Conservation (phyloP, 257 asterid genomes). For the Lycium barbarum region DNA sequence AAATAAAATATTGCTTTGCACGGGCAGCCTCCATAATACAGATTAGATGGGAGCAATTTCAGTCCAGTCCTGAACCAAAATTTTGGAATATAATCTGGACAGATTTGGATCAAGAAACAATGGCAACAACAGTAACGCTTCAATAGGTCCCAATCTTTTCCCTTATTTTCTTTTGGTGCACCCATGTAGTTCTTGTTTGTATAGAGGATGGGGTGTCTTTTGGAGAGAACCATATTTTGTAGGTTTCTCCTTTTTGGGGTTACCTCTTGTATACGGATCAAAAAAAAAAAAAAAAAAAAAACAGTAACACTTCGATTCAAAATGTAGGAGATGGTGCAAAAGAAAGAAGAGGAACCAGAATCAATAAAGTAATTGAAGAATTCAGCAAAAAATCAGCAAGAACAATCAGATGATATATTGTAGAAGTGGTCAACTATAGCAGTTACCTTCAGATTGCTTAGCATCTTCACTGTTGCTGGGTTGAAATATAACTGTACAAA, state of each 20-base stretch:
- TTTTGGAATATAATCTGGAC: neutral
- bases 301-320: neutral
- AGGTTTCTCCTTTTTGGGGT: no score
- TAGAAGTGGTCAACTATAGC: slow-evolving; percentile 28
- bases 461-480: slow-evolving; percentile 99
- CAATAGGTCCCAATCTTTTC: neutral
- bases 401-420: neutral
- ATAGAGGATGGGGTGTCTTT: no score
- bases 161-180: no score
- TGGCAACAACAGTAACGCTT: neutral
- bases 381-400: neutral
- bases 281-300: neutral
- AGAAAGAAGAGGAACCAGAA: neutral
- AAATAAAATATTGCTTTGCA: slow-evolving; percentile 8
- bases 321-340: neutral
- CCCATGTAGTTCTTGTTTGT: no score
- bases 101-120: slow-evolving; percentile 21
- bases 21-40: neutral
- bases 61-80: slow-evolving; percentile 1
- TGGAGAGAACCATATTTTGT: no score
- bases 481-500: slow-evolving; percentile 83
- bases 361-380: neutral
- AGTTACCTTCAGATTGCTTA: slow-evolving; percentile 96
- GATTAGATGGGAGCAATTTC: neutral
- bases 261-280: no score